phyloP scores from a whole-genome alignment of 148 eudicot genomes.

The Vaccinium corymbosum region DNA sequence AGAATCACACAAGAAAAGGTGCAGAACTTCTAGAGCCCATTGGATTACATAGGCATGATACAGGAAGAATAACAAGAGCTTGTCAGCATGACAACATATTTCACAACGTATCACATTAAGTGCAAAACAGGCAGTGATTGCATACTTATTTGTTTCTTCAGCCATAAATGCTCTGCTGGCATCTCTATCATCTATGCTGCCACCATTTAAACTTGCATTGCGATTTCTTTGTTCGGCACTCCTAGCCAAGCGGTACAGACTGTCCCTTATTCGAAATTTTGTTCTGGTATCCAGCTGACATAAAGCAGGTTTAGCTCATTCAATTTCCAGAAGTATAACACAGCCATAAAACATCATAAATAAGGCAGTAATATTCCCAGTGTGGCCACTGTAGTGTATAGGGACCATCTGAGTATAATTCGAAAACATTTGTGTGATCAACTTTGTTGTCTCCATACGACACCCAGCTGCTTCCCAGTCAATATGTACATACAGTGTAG shows the following conservation, averaged over 20 bases:
- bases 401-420: neutral
- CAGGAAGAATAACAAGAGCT: neutral
- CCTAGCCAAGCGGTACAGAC: conserved; percentile 84
- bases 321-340: conserved; percentile 17
- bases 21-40: conserved; percentile 7
- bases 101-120: neutral
- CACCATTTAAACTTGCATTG: conserved; percentile 36
- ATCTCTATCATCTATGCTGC: conserved; percentile 41
- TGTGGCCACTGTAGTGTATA: neutral
- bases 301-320: conserved; percentile 24
- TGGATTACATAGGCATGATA: neutral
- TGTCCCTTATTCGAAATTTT: conserved; percentile 82
- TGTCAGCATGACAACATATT: neutral
- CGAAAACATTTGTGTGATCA: neutral
- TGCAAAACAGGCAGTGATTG: neutral
- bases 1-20: neutral
- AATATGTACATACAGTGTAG: neutral
- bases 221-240: conserved; percentile 78
- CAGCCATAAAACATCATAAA: conserved; percentile 7
- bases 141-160: conserved; percentile 65
- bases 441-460: neutral
- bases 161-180: conserved; percentile 36
- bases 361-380: neutral
- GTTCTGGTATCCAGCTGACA: conserved; percentile 74
- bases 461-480: neutral